Conservation (phyloP, 192 early-diverging fungal species). For the Kappamyces sp. region DNA sequence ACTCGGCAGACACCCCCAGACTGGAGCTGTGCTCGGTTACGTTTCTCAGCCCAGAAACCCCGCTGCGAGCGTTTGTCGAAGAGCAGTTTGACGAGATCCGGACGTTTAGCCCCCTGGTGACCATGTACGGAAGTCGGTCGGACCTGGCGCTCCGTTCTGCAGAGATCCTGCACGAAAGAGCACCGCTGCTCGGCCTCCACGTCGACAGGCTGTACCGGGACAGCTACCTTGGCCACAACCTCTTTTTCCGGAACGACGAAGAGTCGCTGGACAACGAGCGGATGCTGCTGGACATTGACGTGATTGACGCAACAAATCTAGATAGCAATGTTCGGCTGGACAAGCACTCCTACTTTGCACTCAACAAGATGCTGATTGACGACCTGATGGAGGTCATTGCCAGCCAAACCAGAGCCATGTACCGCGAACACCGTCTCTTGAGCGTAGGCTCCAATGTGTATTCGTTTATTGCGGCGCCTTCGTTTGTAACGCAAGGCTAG, state of each 20-base stretch:
- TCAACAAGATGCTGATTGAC: conserved; percentile 16
- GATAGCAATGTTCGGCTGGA: conserved; percentile 15
- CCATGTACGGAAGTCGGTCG: conserved; percentile 4
- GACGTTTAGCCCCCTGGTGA: not conserved
- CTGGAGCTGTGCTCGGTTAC: not conserved
- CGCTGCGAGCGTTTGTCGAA: conserved; percentile 2
- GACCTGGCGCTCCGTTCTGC: conserved; percentile 8
- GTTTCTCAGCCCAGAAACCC: conserved; percentile 12
- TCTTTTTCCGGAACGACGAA: too few species aligned
- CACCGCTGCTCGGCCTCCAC: not conserved
- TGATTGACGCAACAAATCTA: conserved; percentile 15
- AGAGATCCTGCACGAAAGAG: not conserved
- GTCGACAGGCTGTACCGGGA: not conserved
- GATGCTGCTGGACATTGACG: conserved; percentile 10
- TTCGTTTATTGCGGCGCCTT: conserved; percentile 13
- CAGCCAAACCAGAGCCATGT: conserved; percentile 5
- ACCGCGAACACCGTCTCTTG: conserved; percentile 7
- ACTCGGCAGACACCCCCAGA: not conserved
- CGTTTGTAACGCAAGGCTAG: conserved; percentile 3
- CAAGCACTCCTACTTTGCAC: conserved; percentile 12
- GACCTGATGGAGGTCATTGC: conserved; percentile 16
- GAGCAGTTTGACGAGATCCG: not conserved
- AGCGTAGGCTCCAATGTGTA: conserved; percentile 11
- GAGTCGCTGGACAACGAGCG: too few species aligned
- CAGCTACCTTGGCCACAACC: too few species aligned